Evolutionary conservation across 1,139 yeast species (phyloP), one percentile per base, ranked within the genome.

Genomic region (Hyphopichia khmerensis): DNA sequence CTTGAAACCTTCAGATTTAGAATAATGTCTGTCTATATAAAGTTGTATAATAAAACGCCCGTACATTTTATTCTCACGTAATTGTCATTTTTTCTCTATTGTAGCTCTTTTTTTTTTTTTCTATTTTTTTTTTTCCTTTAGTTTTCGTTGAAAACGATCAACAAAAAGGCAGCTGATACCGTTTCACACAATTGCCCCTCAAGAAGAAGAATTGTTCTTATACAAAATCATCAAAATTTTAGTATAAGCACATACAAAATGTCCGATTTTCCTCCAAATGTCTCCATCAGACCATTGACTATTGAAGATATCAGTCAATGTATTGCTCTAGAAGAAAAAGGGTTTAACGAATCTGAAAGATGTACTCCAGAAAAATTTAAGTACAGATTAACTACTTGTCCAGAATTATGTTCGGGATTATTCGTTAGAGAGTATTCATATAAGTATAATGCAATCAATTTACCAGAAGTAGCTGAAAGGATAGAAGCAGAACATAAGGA

Each of bases 381-480:
- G 49, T 91, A 87, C 67, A 75, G 97, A 53, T 72, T 93, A 50
- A 75, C 77, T 2, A 80, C 73, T 3, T 90, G 97, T 60, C 98
- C 98, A 10, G 99, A 93, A 62, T 76, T 93, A 47, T 83, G 95
- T 51, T 81, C 91, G 4, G 98, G 98, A 1, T 73, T 93, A 46
- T 91, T 91, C 56, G 72, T 87, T 40, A 77, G 97, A 59, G 82
- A 81, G 45, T 87, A 83, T 62, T 64, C 59, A 26, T 60, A 64
- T 51, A 65, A 62, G 55, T 74, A 64, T 59, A 72, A 65, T 50
- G 70, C 74, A 33, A 67, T 72, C 48, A 75, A 74, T 52, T 62
- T 71, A 50, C 77, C 78, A 1, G 68, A 65, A 26, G 72, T 69
- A 10, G 77, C 77, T 14, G 67, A 64, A 18, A 52, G 52, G 43